phyloP scores from a whole-genome alignment of 768 basidiomycete genomes.

The Mycena filopes region DNA sequence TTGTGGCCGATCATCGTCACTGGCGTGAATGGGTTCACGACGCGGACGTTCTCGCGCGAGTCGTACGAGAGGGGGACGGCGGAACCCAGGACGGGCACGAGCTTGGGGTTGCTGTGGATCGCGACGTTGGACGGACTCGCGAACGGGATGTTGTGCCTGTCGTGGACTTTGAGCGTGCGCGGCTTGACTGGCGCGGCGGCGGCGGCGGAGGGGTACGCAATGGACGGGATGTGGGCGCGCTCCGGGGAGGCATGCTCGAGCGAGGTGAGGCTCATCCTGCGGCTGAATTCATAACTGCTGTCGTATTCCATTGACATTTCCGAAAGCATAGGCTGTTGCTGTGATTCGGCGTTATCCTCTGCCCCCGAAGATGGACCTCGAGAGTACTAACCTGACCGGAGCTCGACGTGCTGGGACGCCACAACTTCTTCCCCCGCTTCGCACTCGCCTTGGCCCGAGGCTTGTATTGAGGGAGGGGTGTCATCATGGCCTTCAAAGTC shows the following conservation, averaged over 20 bases:
- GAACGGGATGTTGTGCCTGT: slow-evolving; percentile 34
- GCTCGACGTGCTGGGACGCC: slow-evolving; percentile 16
- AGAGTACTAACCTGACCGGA: slow-evolving; percentile 8
- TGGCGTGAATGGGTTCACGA: slow-evolving; percentile 26
- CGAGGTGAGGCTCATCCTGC: slow-evolving; percentile 5
- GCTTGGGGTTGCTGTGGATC: slow-evolving; percentile 31
- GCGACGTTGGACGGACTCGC: slow-evolving; percentile 30
- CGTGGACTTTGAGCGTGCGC: slow-evolving; percentile 15
- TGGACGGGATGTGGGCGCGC: not conserved
- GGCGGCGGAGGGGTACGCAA: slow-evolving; percentile 11
- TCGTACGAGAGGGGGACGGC: slow-evolving; percentile 31
- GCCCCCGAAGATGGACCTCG: not conserved
- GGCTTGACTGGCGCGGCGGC: not conserved
- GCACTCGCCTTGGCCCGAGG: not conserved
- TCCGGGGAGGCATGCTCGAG: slow-evolving; percentile 4
- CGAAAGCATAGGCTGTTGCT: slow-evolving; percentile 25
- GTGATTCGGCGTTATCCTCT: not conserved
- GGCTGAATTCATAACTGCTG: not conserved
- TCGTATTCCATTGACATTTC: not conserved
- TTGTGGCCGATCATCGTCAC: slow-evolving; percentile 5
- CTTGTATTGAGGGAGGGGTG: slow-evolving; percentile 24
- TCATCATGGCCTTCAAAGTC: slow-evolving; percentile 1
- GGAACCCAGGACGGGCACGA: slow-evolving; percentile 28
- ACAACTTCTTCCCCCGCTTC: slow-evolving; percentile 23
- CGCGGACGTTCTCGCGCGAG: slow-evolving; percentile 24